phyloP scores from a whole-genome alignment of 345 rosid species.

The Excoecaria agallocha region DNA sequence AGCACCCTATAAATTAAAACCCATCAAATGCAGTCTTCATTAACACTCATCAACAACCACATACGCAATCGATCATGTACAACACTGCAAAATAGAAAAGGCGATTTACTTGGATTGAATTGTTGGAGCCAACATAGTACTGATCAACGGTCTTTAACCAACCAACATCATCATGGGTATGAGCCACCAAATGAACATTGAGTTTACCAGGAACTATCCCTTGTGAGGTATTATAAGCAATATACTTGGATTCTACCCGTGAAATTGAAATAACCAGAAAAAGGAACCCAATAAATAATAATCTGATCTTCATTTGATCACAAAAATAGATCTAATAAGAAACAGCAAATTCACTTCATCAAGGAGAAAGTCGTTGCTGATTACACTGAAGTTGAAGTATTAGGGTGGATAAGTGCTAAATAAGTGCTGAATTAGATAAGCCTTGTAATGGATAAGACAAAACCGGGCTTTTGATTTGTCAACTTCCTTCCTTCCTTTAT shows the following conservation, averaged over 20 bases:
- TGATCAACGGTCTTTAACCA: conserved; percentile 98
- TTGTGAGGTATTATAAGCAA: conserved; percentile 80
- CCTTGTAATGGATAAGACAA: background rate
- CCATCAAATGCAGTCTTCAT: background rate
- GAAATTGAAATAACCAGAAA: conserved; percentile 17
- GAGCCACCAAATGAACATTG: conserved; percentile 93
- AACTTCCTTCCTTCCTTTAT: background rate
- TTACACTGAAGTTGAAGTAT: background rate
- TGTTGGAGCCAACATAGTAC: conserved; percentile 97
- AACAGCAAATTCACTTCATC: background rate
- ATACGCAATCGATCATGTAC: background rate
- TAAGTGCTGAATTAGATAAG: background rate
- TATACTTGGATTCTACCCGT: conserved; percentile 58
- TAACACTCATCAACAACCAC: background rate
- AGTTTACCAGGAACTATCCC: conserved; percentile 70
- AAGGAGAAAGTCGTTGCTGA: background rate
- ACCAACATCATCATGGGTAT: conserved; percentile 95
- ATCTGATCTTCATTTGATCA: conserved; percentile 11
- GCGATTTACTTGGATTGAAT: conserved; percentile 76
- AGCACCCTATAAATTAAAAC: conserved; percentile 53
- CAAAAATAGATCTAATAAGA: background rate
- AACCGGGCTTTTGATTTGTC: background rate
- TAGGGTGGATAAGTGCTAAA: background rate
- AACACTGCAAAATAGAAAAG: background rate
- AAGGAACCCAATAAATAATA: background rate